Base-by-base conservation (phyloP, 2,329 filamentous ascomycete genomes). In the Purpureocillium lavendulum region DNA sequence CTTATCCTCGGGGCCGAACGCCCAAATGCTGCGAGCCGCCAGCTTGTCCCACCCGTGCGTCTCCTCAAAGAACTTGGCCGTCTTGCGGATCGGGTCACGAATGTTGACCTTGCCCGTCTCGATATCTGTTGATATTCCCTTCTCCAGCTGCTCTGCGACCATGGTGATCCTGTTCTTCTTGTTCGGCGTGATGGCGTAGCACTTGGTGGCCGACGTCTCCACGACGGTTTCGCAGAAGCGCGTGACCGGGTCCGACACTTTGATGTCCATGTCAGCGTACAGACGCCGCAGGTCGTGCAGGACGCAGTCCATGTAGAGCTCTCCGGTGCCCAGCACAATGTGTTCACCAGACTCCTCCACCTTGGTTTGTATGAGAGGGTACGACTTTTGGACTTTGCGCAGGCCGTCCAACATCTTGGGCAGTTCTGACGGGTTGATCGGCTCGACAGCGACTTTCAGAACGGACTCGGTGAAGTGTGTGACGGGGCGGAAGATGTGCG, bases 141-240 rank as follows among this genome's bases (percentile, higher is more conserved):
- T 85, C 50, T 98, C 92, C 12, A 98, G 69, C 28, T 92, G 90
- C 60, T 98, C 92, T 4, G 92, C 92, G 41, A 97, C 85, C 87
- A 98, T 96, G 29, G 92, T 97, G 54, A 98, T 84, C 62, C 94
- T 95, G 69, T 98, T 98, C 70, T 96, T 96, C 68, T 98, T 98
- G 69, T 98, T 98, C 2, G 92, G 92, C 3, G 92, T 97, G 51
- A 95, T 80, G 16, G 92, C 90, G 60, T 96, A 98, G 66, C 92
- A 98, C 65, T 96, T 96, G 43, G 94, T 96, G 15, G 89, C 89
- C 14, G 88, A 96, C 49, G 92, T 94, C 61, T 98, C 92, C 30
- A 95, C 88, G 18, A 96, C 90, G 1, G 92, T 98, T 66, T 98
- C 92, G 64, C 88, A 96, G 71, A 98, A 98, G 35, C 92, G 77